Evolutionary conservation across 1,284 basidiomycete genomes (phyloP).

Genomic region (Pisolithus thermaeus): DNA sequence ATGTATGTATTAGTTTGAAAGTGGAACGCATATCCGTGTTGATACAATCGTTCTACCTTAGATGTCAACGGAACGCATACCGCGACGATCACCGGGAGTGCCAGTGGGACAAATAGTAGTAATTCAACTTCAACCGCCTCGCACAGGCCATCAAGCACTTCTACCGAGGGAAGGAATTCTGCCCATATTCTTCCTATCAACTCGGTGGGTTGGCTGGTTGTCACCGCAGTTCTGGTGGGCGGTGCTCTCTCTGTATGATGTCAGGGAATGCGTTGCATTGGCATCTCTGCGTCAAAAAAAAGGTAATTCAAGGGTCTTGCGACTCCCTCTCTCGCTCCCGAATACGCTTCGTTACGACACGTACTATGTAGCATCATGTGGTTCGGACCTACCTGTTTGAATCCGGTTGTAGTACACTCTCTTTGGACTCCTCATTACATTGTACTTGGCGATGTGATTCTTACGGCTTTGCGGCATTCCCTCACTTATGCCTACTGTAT

Average conservation of each 20-base stretch:
- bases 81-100: neutral
- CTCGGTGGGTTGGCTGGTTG: neutral
- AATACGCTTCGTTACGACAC: neutral
- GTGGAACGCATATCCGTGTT: neutral
- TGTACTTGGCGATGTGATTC: too few relatives aligned
- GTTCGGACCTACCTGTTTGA: neutral
- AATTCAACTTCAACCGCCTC: neutral
- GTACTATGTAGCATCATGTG: neutral
- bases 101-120: neutral
- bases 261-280: neutral
- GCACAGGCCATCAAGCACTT: neutral
- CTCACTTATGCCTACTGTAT: too few relatives aligned
- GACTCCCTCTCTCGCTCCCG: too few relatives aligned
- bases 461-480: too few relatives aligned
- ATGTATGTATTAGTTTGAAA: conserved; percentile 25
- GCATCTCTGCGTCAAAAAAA: neutral
- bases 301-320: too few relatives aligned
- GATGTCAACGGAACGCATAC: neutral
- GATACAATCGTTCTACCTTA: neutral
- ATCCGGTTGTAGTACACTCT: neutral
- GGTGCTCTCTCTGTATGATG: neutral
- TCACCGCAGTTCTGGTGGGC: neutral
- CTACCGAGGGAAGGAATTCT: neutral
- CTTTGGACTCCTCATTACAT: too few relatives aligned
- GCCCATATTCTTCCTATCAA: neutral